Conservation (phyloP, 192 early-diverging fungal species). For the Mortierella claussenii region DNA sequence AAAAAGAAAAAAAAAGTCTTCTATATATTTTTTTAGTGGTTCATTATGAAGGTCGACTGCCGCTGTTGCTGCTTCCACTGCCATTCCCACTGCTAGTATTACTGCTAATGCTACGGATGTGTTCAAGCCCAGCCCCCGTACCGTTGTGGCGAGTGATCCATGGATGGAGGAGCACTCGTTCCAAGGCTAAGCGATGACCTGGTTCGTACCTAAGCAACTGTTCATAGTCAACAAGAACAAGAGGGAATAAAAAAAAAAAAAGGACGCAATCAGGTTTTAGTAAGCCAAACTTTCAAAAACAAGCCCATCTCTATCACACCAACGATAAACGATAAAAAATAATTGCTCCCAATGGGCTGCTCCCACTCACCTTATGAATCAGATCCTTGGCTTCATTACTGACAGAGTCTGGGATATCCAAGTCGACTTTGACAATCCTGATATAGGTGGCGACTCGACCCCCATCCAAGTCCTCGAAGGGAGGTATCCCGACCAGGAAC, state of each 20-base stretch:
- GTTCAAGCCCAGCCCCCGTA: not conserved
- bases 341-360: not conserved
- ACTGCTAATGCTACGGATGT: not conserved
- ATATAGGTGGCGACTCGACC: conserved; percentile 76
- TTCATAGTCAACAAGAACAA: not conserved
- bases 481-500: conserved; percentile 91
- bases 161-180: conserved; percentile 83
- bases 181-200: conserved; percentile 74
- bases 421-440: conserved; percentile 86
- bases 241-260: not conserved
- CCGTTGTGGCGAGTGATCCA: conserved; percentile 59
- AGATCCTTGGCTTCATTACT: conserved; percentile 85
- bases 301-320: no score
- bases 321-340: no score
- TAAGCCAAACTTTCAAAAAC: no score
- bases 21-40: not conserved
- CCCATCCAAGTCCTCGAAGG: conserved; percentile 79
- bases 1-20: conserved; percentile 7
- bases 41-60: not conserved
- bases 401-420: conserved; percentile 83
- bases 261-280: not conserved
- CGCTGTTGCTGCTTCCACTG: not conserved
- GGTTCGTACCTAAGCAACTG: conserved; percentile 82
- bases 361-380: conserved; percentile 72
- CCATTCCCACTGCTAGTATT: not conserved